Base-by-base conservation (phyloP, 2,329 filamentous ascomycete genomes). In the Colletotrichum simmondsii region DNA sequence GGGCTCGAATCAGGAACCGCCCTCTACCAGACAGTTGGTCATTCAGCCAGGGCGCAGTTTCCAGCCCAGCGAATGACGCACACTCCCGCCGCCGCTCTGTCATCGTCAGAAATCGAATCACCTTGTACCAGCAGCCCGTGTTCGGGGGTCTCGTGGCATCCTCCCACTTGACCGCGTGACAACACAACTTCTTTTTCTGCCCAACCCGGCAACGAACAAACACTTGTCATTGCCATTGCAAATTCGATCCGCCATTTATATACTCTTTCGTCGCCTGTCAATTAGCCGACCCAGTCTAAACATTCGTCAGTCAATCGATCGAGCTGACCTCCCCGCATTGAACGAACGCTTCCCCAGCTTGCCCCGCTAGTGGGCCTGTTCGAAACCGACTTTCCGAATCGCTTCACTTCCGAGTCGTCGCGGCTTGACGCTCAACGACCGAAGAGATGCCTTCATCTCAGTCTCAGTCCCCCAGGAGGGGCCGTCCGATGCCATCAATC, bases 101-200 rank as follows among this genome's bases (percentile, higher is more conserved):
- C 68, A 72, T 72, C 71, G 62, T 73, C 68, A 66, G 62, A 72
- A 72, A 73, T 73, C 71, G 53, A 67, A 58, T 61, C 71, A 67
- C 62, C 52, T 64, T 19, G 62, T 67, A 72, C 62, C 57, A 59
- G 58, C 63, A 66, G 62, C 62, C 68, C 52, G 68, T 59, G 32
- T 49, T 54, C 58, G 37, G 46, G 42, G 63, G 74, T 75, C 74
- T 75, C 74, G 74, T 75, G 74, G 74, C 74, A 65, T 74, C 65
- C 62, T 69, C 74, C 69, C 65, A 75, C 74, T 74, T 75, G 74
- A 74, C 72, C 74, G 68, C 72, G 64, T 75, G 74, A 74, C 74
- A 53, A 42, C 72, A 56, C 72, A 61, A 35, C 52, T 30, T 24
- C 32, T 63, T 37, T 69, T 64, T 49, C 56, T 68, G 59, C 63